phyloP scores from a whole-genome alignment of 371 early-diverging fungal genomes.

The Synchytrium microbalum region DNA sequence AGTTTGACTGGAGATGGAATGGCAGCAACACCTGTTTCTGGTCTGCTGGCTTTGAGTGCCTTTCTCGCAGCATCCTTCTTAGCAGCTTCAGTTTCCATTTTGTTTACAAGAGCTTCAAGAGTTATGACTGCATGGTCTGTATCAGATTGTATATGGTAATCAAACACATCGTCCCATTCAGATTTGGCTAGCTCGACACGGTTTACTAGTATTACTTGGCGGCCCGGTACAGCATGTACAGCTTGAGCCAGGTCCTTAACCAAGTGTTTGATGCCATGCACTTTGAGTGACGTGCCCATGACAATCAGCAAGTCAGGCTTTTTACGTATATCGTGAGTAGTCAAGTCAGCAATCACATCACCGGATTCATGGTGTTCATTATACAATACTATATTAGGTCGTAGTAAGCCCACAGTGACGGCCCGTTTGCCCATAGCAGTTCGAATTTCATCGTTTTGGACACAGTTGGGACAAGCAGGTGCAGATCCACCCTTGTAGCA shows the following conservation, averaged over 20 bases:
- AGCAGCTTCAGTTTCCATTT: background rate
- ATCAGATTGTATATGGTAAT: constrained; percentile 75
- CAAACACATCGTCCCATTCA: constrained; percentile 79
- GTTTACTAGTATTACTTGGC: constrained; percentile 30
- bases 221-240: constrained; percentile 22
- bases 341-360: constrained; percentile 69
- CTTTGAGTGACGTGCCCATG: constrained; percentile 96
- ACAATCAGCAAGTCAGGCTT: constrained; percentile 88
- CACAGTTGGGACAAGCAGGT: constrained; percentile 74
- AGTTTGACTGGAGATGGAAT: background rate
- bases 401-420: constrained; percentile 70
- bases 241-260: constrained; percentile 78
- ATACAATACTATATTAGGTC: constrained; percentile 96
- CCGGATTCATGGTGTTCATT: constrained; percentile 90
- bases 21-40: background rate
- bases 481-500: constrained; percentile 62
- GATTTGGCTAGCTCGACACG: constrained; percentile 16
- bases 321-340: constrained; percentile 55
- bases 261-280: constrained; percentile 85
- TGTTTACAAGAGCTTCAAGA: background rate
- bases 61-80: background rate
- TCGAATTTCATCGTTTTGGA: constrained; percentile 44
- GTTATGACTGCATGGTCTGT: constrained; percentile 45
- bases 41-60: background rate
- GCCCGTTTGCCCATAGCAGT: constrained; percentile 63